Base-by-base conservation (phyloP, 2,329 filamentous ascomycete species). In the Amauroascus verrucosus region DNA sequence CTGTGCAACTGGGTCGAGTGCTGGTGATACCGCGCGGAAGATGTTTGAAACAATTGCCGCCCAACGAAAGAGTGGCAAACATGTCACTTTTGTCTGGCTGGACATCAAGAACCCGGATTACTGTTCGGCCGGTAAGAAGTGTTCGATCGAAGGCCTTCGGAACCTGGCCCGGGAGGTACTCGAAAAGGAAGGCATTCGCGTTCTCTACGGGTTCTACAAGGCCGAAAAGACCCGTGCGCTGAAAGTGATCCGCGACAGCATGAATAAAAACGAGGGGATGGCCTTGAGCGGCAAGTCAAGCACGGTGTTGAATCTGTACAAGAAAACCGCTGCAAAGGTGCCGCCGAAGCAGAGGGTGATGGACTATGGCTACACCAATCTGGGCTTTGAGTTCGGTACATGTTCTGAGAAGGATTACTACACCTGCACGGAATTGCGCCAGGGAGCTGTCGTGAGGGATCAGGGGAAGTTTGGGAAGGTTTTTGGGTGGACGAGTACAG, bases 91-190 rank as follows among this genome's bases (percentile, higher is more conserved):
- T 46, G 50, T 52, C 18, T 52, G 50, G 50, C 32, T 52, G 16
- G 50, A 52, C 33, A n/a, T 52, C 2, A 52, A 52, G 24, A 52
- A 52, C 22, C 40, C 50, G 24, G 33, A 52, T 32, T 46, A 46
- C 43, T 37, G 40, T 13, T n/a, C 6, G 3, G 6, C 13, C 4
- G 13, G 14, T 14, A 16, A 11, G 7, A 8, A 20, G 8, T 44
- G 38, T 16, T 37, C 41, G 4, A 46, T 52, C 32, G 40, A 45
- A 14, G 40, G 8, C 4, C 28, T 52, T 7, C 16, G 32, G n/a
- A 7, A 37, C 1, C 20, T 46, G 8, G 18, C 41, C 2, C 41
- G 50, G 9, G n/a, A 46, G 4, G 11, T 38, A 6, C 30, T 52
- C 14, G 40, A 52, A 28, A 18, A 18, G 2, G 16, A 22, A 7